Evolutionary conservation across 78 protist genomes (phyloP), one percentile per base, ranked within the genome.

Genomic region (Dictyostelium firmibasis): DNA sequence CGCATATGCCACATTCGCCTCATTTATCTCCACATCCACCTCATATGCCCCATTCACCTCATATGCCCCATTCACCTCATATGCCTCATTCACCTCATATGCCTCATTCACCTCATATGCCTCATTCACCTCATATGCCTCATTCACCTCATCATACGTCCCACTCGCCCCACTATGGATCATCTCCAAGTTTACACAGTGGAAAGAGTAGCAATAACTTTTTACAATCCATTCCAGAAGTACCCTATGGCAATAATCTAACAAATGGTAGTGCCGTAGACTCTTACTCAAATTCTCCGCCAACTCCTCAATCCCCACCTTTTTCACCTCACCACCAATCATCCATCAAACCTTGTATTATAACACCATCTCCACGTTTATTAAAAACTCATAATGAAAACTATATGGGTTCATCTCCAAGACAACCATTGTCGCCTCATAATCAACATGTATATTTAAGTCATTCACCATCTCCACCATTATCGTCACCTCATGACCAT

Each of bases 401-500:
- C 8, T 67, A 67, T 67, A 67, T 67, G 75, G 27, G 67, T 57
- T 67, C 75, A 67, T n/a, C n/a, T n/a, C 75, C 75, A n/a, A 67
- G 75, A 67, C 75, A 67, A 27, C 33, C 35, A 10, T 67, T 29
- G 8, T 67, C 75, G 11, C 35, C 33, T 67, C 75, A 67, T 27
- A 25, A 25, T 27, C 75, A 67, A 67, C 75, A 67, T 67, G 75
- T 67, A 67, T 67, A 67, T 67, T 67, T 27, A 27, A 67, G 33
- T 27, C 31, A 25, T 67, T 67, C 75, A 27, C 75, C 75, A 27
- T 27, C 74, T 64, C 74, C 74, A 11, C 74, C 74, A 38, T 64
- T 33, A 64, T 64, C 31, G 25, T 67, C 35, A 29, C 18, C 75
- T 25, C 31, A 29, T 27, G 33, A 67, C n/a, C 75, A 67, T 67